Conservation (phyloP, 305 asterid species). For the Fraxinus greggii region DNA sequence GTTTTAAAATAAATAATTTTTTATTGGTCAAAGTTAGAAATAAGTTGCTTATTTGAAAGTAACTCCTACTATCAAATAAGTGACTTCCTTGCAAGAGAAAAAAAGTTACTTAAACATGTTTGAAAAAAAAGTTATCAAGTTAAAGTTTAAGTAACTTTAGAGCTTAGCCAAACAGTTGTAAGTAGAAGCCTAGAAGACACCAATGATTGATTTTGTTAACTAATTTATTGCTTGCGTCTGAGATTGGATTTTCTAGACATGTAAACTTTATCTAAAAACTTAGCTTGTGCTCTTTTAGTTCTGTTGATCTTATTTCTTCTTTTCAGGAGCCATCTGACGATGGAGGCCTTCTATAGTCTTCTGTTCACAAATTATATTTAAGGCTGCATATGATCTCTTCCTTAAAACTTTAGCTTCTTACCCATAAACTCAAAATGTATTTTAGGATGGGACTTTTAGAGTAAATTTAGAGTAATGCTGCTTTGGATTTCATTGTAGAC, state of each 20-base stretch:
- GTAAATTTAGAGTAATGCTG: neutral
- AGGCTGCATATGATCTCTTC: neutral
- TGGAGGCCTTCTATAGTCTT: neutral
- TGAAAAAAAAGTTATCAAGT: neutral
- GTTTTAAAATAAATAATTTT: neutral
- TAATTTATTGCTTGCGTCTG: neutral
- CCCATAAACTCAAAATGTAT: neutral
- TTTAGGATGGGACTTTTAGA: neutral
- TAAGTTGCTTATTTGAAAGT: neutral
- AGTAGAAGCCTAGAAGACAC: neutral
- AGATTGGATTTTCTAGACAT: neutral
- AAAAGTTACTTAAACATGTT: neutral
- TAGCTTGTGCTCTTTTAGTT: neutral
- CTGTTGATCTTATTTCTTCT: neutral
- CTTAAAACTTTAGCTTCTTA: neutral
- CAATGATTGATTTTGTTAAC: neutral
- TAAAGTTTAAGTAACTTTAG: neutral
- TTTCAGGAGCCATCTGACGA: neutral
- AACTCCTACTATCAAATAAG: neutral
- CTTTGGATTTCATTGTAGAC: neutral
- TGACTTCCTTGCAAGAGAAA: neutral
- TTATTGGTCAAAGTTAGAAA: neutral
- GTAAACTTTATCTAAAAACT: neutral
- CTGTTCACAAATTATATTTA: neutral
- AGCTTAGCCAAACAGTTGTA: neutral